These are phyloP conservation scores for Zygotorulaspora florentina DNA, from an alignment of 805 yeast genomes.

Conservation along the genomic window DNA sequence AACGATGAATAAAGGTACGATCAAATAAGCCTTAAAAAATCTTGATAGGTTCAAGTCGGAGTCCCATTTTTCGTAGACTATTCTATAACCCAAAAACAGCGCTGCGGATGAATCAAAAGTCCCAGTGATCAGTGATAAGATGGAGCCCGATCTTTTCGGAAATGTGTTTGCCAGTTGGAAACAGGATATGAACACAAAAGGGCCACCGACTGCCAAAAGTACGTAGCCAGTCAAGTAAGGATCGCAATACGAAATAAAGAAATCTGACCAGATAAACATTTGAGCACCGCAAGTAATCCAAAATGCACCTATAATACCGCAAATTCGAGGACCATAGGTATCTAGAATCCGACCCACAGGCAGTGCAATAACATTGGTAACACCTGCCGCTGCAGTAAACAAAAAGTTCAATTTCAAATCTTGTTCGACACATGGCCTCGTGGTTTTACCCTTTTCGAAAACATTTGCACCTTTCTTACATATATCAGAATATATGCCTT, in stretches of 20 bases:
- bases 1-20: conserved; percentile 75
- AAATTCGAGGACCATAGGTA: conserved; percentile 69
- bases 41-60: conserved; percentile 38
- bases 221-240: conserved; percentile 72
- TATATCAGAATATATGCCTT: conserved; percentile 66
- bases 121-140: conserved; percentile 83
- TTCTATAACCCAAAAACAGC: conserved; percentile 67
- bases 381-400: conserved; percentile 83
- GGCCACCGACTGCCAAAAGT: conserved; percentile 83
- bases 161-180: conserved; percentile 87
- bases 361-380: conserved; percentile 78
- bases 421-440: conserved; percentile 59
- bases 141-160: conserved; percentile 75
- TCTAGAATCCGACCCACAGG: conserved; percentile 81
- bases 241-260: conserved; percentile 40
- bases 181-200: conserved; percentile 84
- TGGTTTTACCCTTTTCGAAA: neutral
- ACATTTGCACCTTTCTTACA: conserved; percentile 39
- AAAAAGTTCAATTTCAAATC: conserved; percentile 76
- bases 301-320: conserved; percentile 70
- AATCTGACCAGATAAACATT: conserved; percentile 16
- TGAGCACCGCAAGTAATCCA: conserved; percentile 55
- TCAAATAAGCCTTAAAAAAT: conserved; percentile 64
- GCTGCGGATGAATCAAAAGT: conserved; percentile 94
- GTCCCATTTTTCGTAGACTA: conserved; percentile 47